Base-by-base conservation (phyloP, 768 basidiomycete genomes). In the Melanogaster broomeanus region DNA sequence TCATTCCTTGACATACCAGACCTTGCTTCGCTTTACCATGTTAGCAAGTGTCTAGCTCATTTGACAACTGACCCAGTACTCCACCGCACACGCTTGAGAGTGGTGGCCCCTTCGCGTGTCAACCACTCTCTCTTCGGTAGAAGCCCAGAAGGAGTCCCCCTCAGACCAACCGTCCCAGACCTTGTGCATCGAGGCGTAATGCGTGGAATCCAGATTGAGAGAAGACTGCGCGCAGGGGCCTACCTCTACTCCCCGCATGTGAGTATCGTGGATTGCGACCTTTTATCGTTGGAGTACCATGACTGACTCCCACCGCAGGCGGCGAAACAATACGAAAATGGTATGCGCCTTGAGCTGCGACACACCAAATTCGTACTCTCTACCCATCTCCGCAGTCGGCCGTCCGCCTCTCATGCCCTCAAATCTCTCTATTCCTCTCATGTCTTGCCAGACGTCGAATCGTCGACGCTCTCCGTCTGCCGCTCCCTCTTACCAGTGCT, bases 1-100 rank as follows among this genome's bases (percentile, higher is more conserved):
- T 82, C 84, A 1, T 90, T 80, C 64, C 74, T 90, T 48, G 88
- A 90, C 66, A 67, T 89, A 6, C 88, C 88, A 0, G 88, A 90
- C 62, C 77, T 89, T 41, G 78, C 77, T 42, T 60, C 74, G 1
- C 63, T 88, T 35, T 75, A 79, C 8, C 76, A 72, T 48, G 72
- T 77, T 24, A 77, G 72, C 45, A 80, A 75, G 24, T 53, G 64
- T 21, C 72, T 89, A 7, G 74, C 76, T 8, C 62, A 61, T 7
- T 72, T 88, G 45, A 78, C 84, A 11, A 65, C 74, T 7, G 87
- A 90, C 63, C 85, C 82, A 0, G 76, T 84, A 10, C 69, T 90
- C 28, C 85, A 89, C 59, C 77, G 74, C 40, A 74, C 77, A 50
- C 81, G 88, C 12, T 64, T 89, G 51, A 77, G 71, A 39, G 74